These are phyloP conservation scores for Fusarium brachygibbosum DNA, from an alignment of 2,329 filamentous ascomycete species.

Conservation along the genomic window DNA sequence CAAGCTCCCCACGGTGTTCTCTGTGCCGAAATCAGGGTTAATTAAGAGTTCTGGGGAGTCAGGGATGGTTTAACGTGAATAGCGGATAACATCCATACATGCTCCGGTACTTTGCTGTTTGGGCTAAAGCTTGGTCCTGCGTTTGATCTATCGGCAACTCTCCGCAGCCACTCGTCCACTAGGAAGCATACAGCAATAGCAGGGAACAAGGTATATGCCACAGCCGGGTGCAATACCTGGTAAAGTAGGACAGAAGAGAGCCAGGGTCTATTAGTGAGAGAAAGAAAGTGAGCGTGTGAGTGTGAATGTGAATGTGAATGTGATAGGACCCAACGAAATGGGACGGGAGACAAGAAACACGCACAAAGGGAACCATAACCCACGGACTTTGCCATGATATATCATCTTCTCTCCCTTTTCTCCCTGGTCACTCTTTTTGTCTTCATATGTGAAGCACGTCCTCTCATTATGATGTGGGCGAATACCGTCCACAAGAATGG, in stretches of 20 bases:
- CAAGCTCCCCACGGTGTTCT: constrained; percentile 29
- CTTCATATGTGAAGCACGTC: constrained; percentile 21
- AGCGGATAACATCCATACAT: constrained; percentile 42
- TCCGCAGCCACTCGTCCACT: constrained; percentile 27
- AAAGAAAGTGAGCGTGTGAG: constrained; percentile 6
- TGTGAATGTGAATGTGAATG: constrained; percentile 12
- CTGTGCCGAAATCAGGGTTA: constrained; percentile 18
- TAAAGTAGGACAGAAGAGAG: constrained; percentile 24
- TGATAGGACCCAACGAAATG: constrained; percentile 30
- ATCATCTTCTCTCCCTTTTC: constrained; percentile 39
- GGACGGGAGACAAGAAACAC: constrained; percentile 28
- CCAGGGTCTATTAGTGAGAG: constrained; percentile 26
- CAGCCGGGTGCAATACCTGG: constrained; percentile 13
- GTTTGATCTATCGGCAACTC: constrained; percentile 43
- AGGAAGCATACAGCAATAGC: constrained; percentile 22
- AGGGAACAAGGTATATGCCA: constrained; percentile 30
- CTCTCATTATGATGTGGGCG: constrained; percentile 23
- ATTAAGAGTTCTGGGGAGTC: constrained; percentile 28
- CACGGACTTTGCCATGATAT: constrained; percentile 44
- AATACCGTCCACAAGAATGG: constrained; percentile 36
- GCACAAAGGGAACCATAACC: constrained; percentile 31
- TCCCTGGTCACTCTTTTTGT: constrained; percentile 31
- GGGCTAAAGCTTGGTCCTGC: constrained; percentile 44
- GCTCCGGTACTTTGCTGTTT: constrained; percentile 47
- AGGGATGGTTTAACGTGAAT: constrained; percentile 16